These are phyloP conservation scores for Scytalidium lignicola DNA, from an alignment of 2,329 filamentous ascomycete species.

Conservation along the genomic window DNA sequence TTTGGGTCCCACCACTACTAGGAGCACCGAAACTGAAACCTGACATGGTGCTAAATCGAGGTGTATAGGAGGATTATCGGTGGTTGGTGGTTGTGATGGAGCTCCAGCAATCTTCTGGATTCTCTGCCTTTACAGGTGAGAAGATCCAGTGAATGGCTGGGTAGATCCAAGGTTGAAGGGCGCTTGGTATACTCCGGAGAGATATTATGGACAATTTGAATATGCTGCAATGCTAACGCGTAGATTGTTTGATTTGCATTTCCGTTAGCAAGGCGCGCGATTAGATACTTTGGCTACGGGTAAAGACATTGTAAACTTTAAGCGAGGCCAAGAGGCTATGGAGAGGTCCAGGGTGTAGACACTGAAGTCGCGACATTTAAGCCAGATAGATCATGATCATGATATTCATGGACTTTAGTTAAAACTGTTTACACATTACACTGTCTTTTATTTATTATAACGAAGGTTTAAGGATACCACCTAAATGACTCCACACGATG, in stretches of 20 bases:
- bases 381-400: neutral
- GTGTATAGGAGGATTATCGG: neutral
- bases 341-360: neutral
- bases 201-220: neutral
- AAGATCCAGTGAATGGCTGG: neutral
- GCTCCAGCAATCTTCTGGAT: neutral
- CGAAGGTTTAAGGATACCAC: neutral
- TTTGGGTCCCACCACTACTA: slow-evolving; percentile 3
- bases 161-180: neutral
- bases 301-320: neutral
- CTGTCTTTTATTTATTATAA: neutral
- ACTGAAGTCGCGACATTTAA: neutral
- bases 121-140: neutral
- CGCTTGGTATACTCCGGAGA: neutral
- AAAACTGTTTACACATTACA: neutral
- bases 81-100: neutral
- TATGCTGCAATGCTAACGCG: neutral
- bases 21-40: neutral
- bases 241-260: neutral
- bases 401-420: neutral
- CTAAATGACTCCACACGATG: slow-evolving; percentile 14
- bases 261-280: neutral
- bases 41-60: neutral
- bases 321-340: neutral
- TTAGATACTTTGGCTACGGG: neutral